Conservation (phyloP, 352 stramenopile species). For the Globisporangium cederbergense region DNA sequence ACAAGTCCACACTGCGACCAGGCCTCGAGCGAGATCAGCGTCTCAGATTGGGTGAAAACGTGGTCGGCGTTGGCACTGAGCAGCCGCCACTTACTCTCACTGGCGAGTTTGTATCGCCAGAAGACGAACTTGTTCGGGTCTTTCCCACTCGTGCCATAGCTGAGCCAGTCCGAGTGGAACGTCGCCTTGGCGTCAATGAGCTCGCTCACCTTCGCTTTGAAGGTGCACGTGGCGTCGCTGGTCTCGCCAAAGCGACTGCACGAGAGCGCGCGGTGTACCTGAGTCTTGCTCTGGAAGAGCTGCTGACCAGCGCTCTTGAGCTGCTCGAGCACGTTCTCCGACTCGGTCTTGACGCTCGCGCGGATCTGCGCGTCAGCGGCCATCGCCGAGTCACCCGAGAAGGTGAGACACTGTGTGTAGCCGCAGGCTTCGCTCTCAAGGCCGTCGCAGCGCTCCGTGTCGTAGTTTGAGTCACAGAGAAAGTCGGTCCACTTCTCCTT, state of each 20-base stretch:
- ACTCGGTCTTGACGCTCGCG: conserved; percentile 6
- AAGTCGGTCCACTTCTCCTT: conserved; percentile 25
- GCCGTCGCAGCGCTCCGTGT: conserved; percentile 21
- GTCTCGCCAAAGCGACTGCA: conserved; percentile 13
- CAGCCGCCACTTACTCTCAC: conserved; percentile 15
- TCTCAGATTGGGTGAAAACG: conserved; percentile 13
- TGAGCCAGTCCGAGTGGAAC: conserved; percentile 9
- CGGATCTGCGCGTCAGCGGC: conserved; percentile 4
- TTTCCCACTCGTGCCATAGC: conserved; percentile 5
- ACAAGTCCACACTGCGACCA: conserved; percentile 39
- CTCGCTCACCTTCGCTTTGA: conserved; percentile 3
- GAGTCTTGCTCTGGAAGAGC: conserved; percentile 13
- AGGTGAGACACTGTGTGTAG: conserved; percentile 15
- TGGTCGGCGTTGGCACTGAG: conserved; percentile 9
- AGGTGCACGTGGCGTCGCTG: conserved; percentile 5
- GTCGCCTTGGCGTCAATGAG: conserved; percentile 9
- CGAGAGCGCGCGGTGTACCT: conserved; percentile 19
- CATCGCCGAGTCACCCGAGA: conserved; percentile 5
- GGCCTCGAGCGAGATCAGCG: conserved; percentile 24
- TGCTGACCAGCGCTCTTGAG: not conserved
- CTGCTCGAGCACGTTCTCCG: conserved; percentile 4
- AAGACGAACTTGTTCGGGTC: conserved; percentile 14
- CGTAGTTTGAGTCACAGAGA: conserved; percentile 21
- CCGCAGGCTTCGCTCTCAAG: conserved; percentile 9
- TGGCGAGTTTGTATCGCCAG: conserved; percentile 21